Base-by-base conservation (phyloP, 345 rosid genomes). In the Citropsis articulata region DNA sequence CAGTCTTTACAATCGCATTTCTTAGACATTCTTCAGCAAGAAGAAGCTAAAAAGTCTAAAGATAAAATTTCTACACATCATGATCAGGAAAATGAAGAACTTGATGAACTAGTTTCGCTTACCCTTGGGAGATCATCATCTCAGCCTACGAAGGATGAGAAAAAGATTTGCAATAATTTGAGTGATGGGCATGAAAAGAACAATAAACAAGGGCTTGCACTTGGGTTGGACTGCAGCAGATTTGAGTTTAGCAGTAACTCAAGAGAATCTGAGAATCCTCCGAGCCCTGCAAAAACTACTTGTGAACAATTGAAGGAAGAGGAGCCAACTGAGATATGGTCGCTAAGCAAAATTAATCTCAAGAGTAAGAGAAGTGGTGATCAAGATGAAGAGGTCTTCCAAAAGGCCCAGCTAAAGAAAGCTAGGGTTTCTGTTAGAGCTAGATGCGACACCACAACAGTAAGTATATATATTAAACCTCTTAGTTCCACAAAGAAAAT, bases 341-440 rank as follows among this genome's bases (percentile, higher is more conserved):
- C 84, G 1, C 88, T 88, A 18, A 78, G 78, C 66, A 93, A 87
- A 79, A 78, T 30, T 72, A 27, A 45, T 13, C 0, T 19, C 27
- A 90, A 90, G 87, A 83, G 84, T 1, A 28, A 45, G 81, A 87
- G 83, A 80, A 80, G 78, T 68, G 88, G 18, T 71, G 88, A 53
- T 53, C 57, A 78, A 76, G 90, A 79, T 12, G 89, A 91, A 63
- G 91, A 87, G 73, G 85, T 76, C 24, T 79, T 82, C 24, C 86
- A 80, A 66, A 89, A 90, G 55, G 82, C 70, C 59, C 86, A 83
- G 24, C 71, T 77, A 69, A 95, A 90, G 81, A 94, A 91, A 80
- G 88, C 94, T 67, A 90, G 97, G 84, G 98, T 94, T 75, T 94
- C 88, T 66, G 91, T 94, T 31, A 86, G 96, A 87, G 93, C 94